A percentile compares a stretch with the other conserved stretches of the same genome.
Conservation (phyloP, 2,329 filamentous ascomycete species). For the Penicillium sp. region DNA sequence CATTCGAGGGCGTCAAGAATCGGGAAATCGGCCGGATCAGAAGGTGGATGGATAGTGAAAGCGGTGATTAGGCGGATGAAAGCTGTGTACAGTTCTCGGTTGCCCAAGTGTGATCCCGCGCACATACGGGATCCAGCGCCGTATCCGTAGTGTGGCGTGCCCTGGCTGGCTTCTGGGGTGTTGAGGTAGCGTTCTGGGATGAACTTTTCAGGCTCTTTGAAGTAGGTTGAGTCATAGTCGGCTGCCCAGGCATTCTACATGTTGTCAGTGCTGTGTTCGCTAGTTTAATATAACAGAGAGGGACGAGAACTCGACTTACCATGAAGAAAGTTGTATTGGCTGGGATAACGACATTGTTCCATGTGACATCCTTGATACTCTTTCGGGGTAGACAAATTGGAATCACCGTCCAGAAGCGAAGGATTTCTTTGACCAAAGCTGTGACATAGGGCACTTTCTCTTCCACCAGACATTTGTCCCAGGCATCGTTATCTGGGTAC, state of each 20-base stretch:
- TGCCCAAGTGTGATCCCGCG: slow-evolving; percentile 60
- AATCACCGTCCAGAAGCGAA: slow-evolving; percentile 76
- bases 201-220: slow-evolving; percentile 60
- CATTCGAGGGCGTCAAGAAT: slow-evolving; percentile 57
- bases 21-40: slow-evolving; percentile 46
- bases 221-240: slow-evolving; percentile 67
- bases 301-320: slow-evolving; percentile 37
- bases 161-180: slow-evolving; percentile 41
- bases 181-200: slow-evolving; percentile 68
- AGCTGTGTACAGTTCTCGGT: slow-evolving; percentile 60
- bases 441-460: slow-evolving; percentile 75
- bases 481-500: slow-evolving; percentile 72
- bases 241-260: slow-evolving; percentile 66
- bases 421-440: slow-evolving; percentile 71
- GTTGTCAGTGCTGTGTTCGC: neutral
- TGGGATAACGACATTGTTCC: slow-evolving; percentile 64
- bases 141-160: slow-evolving; percentile 60
- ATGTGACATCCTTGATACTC: slow-evolving; percentile 68
- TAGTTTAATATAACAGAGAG: neutral
- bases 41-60: slow-evolving; percentile 52
- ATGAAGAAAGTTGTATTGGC: slow-evolving; percentile 77
- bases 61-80: slow-evolving; percentile 58
- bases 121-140: slow-evolving; percentile 63
- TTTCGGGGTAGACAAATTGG: slow-evolving; percentile 72
- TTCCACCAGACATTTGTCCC: slow-evolving; percentile 67